Conservation (phyloP, 305 asterid genomes). For the Fraxinus platypoda region DNA sequence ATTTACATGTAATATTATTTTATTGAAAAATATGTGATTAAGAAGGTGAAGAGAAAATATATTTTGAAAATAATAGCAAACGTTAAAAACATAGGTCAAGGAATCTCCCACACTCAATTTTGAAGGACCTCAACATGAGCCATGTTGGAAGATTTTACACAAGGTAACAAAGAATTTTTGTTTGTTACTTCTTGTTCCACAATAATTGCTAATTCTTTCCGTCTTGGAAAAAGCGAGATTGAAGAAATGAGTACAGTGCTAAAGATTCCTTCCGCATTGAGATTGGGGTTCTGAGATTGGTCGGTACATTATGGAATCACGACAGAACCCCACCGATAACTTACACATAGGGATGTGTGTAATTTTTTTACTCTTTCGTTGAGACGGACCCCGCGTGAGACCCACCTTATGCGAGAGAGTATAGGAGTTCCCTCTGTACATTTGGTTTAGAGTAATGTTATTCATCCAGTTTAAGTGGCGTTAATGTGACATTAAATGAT, state of each 20-base stretch:
- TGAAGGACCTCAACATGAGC: conserved; percentile 28
- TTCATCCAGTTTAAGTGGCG: no score
- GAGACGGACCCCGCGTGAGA: no score
- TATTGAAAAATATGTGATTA: background rate
- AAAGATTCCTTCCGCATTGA: conserved; percentile 29
- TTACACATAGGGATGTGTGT: no score
- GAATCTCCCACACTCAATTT: background rate
- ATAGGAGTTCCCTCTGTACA: no score
- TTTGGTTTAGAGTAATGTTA: no score
- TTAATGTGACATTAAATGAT: no score
- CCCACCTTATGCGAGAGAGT: no score
- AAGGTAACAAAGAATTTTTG: conserved; percentile 36
- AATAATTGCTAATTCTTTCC: conserved; percentile 22
- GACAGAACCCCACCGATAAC: no score
- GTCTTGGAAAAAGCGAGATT: conserved; percentile 13
- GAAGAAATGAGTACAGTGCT: conserved; percentile 20
- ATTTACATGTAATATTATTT: no score
- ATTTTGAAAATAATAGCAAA: no score
- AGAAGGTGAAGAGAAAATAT: no score
- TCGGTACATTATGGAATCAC: conserved; percentile 1
- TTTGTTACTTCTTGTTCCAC: conserved; percentile 29
- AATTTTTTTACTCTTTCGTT: no score
- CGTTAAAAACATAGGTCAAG: background rate
- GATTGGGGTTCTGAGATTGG: conserved; percentile 8
- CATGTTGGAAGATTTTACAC: conserved; percentile 21